These are phyloP conservation scores for Candida golubevii DNA, from an alignment of 805 yeast species.

Conservation along the genomic window DNA sequence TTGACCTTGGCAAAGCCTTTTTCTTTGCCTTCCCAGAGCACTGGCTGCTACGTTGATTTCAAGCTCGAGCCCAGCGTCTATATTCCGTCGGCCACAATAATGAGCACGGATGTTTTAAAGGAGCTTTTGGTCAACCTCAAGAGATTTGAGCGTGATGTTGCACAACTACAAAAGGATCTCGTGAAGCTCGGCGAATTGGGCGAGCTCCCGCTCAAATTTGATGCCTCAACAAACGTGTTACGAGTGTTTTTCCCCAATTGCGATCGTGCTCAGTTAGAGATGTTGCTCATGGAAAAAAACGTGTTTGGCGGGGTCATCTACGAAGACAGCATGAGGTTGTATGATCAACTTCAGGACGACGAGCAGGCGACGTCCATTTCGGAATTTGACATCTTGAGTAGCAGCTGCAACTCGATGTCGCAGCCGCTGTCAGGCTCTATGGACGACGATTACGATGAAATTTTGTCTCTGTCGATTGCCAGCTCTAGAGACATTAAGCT, in stretches of 20 bases:
- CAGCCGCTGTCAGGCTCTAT: slow-evolving; percentile 12
- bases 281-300: slow-evolving; percentile 53
- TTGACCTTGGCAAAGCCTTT: slow-evolving; percentile 13
- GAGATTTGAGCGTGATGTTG: slow-evolving; percentile 37
- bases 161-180: slow-evolving; percentile 42
- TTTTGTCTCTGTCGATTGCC: slow-evolving; percentile 10
- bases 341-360: slow-evolving; percentile 7
- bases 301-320: slow-evolving; percentile 54
- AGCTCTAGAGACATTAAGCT: slow-evolving; percentile 3
- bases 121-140: slow-evolving; percentile 15
- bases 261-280: slow-evolving; percentile 54
- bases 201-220: slow-evolving; percentile 55
- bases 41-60: slow-evolving; percentile 35
- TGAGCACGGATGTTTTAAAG: slow-evolving; percentile 28
- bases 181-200: slow-evolving; percentile 54
- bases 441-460: slow-evolving; percentile 9
- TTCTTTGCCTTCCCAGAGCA: slow-evolving; percentile 9
- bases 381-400: slow-evolving; percentile 18
- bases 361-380: slow-evolving; percentile 11
- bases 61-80: slow-evolving; percentile 25
- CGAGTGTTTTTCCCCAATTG: slow-evolving; percentile 71
- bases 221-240: slow-evolving; percentile 29
- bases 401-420: slow-evolving; percentile 14
- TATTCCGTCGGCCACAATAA: slow-evolving; percentile 31
- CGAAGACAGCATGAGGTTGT: slow-evolving; percentile 18